Percentiles rank a stretch among this genome's conserved stretches.
These are phyloP conservation scores for Bacidia rubella DNA, from an alignment of 495 filamentous ascomycete genomes.

Conservation along the genomic window DNA sequence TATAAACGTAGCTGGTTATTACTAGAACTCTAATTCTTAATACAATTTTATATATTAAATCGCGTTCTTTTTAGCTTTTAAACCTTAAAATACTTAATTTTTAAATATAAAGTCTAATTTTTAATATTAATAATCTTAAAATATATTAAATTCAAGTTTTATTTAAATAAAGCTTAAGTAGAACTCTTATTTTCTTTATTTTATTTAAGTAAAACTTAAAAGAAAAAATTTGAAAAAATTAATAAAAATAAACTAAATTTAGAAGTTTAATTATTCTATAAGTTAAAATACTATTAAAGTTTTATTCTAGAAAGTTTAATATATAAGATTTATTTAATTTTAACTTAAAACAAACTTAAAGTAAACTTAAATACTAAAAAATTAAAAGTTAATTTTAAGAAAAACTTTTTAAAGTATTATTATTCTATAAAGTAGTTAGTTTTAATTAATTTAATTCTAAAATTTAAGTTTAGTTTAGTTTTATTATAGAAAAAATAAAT, in stretches of 20 bases:
- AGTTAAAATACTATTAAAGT: background rate
- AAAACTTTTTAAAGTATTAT: background rate
- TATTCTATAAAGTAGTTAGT: background rate
- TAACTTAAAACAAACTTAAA: too few relatives aligned
- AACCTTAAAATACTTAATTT: background rate
- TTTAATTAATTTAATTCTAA: background rate
- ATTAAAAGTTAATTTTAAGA: background rate
- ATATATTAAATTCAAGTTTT: background rate
- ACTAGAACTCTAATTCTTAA: too few relatives aligned
- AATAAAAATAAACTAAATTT: background rate
- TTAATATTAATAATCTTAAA: background rate
- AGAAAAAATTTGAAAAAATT: background rate
- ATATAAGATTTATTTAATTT: too few relatives aligned
- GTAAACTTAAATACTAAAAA: background rate
- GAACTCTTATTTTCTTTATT: background rate
- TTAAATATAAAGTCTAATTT: background rate
- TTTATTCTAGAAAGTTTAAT: constrained; percentile 6
- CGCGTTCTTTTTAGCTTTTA: too few relatives aligned
- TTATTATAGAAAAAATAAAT: too few relatives aligned
- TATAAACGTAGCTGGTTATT: too few relatives aligned
- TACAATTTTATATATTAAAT: too few relatives aligned
- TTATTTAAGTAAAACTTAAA: background rate
- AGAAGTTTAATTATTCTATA: background rate
- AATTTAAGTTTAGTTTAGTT: background rate
- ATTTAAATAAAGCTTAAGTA: background rate